phyloP scores from a whole-genome alignment of 1,284 basidiomycete species.

The Pascua guehoae region DNA sequence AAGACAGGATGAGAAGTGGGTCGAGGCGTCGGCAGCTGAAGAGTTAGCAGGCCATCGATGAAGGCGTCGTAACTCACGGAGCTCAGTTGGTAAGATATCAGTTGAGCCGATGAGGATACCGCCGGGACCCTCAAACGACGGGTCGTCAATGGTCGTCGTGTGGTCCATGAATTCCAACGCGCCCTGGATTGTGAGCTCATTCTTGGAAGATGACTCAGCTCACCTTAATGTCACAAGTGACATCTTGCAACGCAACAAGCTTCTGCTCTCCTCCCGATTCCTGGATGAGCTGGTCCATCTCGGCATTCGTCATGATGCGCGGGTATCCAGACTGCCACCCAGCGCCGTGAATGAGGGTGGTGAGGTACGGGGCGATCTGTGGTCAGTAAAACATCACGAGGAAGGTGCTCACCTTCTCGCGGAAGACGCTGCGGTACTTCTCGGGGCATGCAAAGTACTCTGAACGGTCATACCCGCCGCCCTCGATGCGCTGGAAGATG shows the following conservation, averaged over 20 bases:
- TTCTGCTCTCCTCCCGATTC: conserved; percentile 49
- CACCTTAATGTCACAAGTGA: conserved; percentile 78
- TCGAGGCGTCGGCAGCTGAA: conserved; percentile 63
- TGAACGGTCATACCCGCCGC: conserved; percentile 59
- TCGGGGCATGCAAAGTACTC: conserved; percentile 70
- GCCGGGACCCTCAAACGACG: conserved; percentile 59
- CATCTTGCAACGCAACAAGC: conserved; percentile 71
- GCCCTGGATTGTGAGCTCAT: conserved; percentile 55
- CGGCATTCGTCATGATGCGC: conserved; percentile 66
- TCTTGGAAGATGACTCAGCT: conserved; percentile 1
- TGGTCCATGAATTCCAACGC: conserved; percentile 75
- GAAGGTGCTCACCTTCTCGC: conserved; percentile 57
- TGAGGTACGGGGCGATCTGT: conserved; percentile 77
- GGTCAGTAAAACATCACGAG: background rate
- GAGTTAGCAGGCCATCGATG: background rate
- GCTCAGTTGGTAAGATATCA: conserved; percentile 79
- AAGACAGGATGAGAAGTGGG: conserved; percentile 66
- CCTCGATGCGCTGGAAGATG: conserved; percentile 62
- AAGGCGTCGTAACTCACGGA: conserved; percentile 53
- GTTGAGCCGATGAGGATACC: conserved; percentile 74
- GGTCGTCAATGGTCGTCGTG: conserved; percentile 68
- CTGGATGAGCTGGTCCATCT: conserved; percentile 57
- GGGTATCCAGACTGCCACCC: conserved; percentile 77
- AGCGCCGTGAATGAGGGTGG: conserved; percentile 75
- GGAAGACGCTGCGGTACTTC: conserved; percentile 65